Evolutionary conservation across 306 rosid species (phyloP).

Genomic region (Lagenaria siceraria): DNA sequence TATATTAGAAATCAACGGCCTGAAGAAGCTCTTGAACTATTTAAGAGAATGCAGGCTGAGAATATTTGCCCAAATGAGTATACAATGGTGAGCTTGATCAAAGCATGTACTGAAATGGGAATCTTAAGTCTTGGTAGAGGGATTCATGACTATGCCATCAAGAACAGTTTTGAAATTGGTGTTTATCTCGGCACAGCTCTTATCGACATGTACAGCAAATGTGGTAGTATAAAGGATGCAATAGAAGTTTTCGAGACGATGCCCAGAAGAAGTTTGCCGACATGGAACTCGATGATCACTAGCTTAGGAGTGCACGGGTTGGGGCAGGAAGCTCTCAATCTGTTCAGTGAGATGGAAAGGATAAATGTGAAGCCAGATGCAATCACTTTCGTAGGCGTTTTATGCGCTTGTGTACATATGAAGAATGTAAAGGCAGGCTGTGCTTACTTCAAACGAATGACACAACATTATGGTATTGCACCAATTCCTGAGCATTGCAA

Average conservation of each 20-base stretch:
- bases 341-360: conserved; percentile 38
- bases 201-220: conserved; percentile 66
- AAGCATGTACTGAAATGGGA: conserved; percentile 49
- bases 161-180: conserved; percentile 32
- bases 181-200: conserved; percentile 49
- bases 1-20: conserved; percentile 34
- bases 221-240: conserved; percentile 48
- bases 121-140: conserved; percentile 40
- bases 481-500: conserved; percentile 40
- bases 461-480: conserved; percentile 31
- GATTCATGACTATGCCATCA: conserved; percentile 41
- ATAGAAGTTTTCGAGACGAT: conserved; percentile 32
- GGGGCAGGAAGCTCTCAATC: conserved; percentile 31
- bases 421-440: conserved; percentile 14
- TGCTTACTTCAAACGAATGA: conserved; percentile 23
- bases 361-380: conserved; percentile 22
- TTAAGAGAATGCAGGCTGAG: conserved; percentile 43
- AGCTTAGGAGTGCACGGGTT: conserved; percentile 66
- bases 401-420: conserved; percentile 18
- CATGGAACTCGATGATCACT: conserved; percentile 68
- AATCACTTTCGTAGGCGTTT: conserved; percentile 21
- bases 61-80: conserved; percentile 47
- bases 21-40: conserved; percentile 33
- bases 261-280: conserved; percentile 38
- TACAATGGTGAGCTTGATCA: conserved; percentile 47